phyloP scores from a whole-genome alignment of 2,329 filamentous ascomycete species.

The Phoma sp. region DNA sequence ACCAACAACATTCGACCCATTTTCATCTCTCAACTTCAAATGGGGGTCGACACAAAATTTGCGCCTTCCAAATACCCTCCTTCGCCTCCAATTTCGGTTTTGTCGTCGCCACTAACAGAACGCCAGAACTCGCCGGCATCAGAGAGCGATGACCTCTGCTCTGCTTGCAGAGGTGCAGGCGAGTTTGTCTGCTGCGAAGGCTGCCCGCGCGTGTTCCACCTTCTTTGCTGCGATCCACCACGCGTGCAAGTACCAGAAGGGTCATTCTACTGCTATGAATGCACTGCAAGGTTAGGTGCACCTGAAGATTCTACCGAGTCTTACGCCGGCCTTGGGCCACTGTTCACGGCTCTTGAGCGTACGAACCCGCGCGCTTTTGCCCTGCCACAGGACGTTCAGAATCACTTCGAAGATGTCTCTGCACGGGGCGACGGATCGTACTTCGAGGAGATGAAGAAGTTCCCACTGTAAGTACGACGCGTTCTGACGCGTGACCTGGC shows the following conservation, averaged over 20 bases:
- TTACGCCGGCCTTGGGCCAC: conserved; percentile 59
- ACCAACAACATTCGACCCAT: conserved; percentile 37
- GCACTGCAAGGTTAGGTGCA: conserved; percentile 31
- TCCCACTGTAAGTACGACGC: conserved; percentile 64
- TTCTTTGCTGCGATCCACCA: conserved; percentile 84
- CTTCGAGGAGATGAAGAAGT: conserved; percentile 68
- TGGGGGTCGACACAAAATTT: conserved; percentile 41
- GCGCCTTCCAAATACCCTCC: conserved; percentile 42
- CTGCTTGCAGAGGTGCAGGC: conserved; percentile 82
- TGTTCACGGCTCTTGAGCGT: conserved; percentile 71
- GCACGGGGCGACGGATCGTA: conserved; percentile 82
- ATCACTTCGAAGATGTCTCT: conserved; percentile 80
- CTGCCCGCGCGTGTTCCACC: conserved; percentile 89
- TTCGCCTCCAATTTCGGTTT: conserved; percentile 45
- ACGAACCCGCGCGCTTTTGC: conserved; percentile 75
- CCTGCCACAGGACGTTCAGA: conserved; percentile 74
- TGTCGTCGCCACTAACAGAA: conserved; percentile 51
- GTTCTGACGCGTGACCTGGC: conserved; percentile 31
- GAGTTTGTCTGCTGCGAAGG: conserved; percentile 93
- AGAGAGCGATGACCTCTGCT: conserved; percentile 89
- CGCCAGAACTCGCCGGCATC: conserved; percentile 49
- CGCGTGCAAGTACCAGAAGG: conserved; percentile 45
- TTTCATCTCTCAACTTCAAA: conserved; percentile 40
- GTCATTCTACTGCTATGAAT: conserved; percentile 77
- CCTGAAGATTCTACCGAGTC: conserved; percentile 36